These are phyloP conservation scores for Nitzschia sp. DNA, from an alignment of 108 stramenopile species.

Conservation along the genomic window DNA sequence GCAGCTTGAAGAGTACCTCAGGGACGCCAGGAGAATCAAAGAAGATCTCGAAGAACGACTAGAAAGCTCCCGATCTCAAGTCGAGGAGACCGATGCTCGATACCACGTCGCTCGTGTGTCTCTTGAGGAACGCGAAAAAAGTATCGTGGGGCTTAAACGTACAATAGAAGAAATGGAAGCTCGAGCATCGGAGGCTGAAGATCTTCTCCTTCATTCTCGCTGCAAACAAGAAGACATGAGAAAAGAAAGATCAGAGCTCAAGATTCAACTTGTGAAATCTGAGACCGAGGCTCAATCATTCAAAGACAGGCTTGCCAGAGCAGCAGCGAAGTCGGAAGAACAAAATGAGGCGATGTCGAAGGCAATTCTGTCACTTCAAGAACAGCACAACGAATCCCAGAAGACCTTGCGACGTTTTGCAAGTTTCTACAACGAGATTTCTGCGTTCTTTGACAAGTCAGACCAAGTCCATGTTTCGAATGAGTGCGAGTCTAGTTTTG, in stretches of 20 bases:
- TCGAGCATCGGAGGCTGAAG: conserved; percentile 22
- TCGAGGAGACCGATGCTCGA: conserved; percentile 1
- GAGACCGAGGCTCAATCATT: conserved; percentile 14
- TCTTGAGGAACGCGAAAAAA: conserved; percentile 10
- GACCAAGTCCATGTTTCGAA: not conserved
- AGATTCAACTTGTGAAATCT: conserved; percentile 2
- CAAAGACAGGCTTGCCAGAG: conserved; percentile 4
- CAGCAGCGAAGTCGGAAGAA: not conserved
- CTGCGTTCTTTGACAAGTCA: not conserved
- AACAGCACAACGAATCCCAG: conserved; percentile 1
- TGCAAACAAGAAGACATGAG: conserved; percentile 24
- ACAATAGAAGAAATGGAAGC: not conserved
- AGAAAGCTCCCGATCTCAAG: not conserved
- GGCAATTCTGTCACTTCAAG: not conserved
- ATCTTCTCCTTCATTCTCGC: conserved; percentile 16
- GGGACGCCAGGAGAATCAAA: not conserved
- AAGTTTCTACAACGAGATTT: not conserved
- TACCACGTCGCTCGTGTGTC: not conserved
- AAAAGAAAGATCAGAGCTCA: conserved; percentile 33
- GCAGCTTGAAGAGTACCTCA: not conserved
- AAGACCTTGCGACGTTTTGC: not conserved
- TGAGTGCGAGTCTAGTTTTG: not conserved
- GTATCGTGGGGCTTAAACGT: not conserved
- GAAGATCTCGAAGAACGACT: not conserved
- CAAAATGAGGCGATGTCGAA: not conserved